Evolutionary conservation across 345 rosid species (phyloP), one percentile per base, ranked within the genome.

Genomic region (Conringia planisiliqua): DNA sequence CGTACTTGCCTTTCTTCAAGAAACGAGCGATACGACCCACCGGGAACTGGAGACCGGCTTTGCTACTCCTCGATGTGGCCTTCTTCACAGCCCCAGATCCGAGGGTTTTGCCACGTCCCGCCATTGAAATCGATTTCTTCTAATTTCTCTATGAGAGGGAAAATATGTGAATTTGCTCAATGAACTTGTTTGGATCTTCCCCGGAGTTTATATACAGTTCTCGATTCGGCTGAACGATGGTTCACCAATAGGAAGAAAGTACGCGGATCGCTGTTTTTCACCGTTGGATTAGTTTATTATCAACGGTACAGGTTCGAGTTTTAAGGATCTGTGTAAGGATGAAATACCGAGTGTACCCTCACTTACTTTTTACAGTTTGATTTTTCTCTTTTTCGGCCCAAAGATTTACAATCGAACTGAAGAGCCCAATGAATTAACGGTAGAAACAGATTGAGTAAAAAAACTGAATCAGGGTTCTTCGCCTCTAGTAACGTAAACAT

Each of bases 1-100:
- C 97, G 61, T 92, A 92, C 72, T 92, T 92, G 16, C 96, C 97
- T 50, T 92, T 95, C 84, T 92, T 92, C 54, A 92, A 80, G 47
- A 92, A 92, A n/a, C 97, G 83, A n/a, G 96, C 96, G 30, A 92
- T 90, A 87, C 95, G 98, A 68, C 98, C 96, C 1, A 92, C 96
- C 0, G 98, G 96, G 12, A 89, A 91, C 78, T 91, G 93, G 26
- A 91, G 86, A n/a, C 96, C 97, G 13, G 96, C 97, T 81, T 92
- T 92, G 83, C 97, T 92, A 67, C 97, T 92, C 73, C 93, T 83
- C 9, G 96, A 84, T 1, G 89, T 90, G 0, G 97, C 87, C 86
- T 92, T 92, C 86, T 89, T 92, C 12, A 86, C 18, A 0, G 97
- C 82, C 0, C 90, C 93, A 2, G 96, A 92, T 36, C 96, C 96